phyloP scores from a whole-genome alignment of 768 basidiomycete genomes.

The Lactarius vividus region DNA sequence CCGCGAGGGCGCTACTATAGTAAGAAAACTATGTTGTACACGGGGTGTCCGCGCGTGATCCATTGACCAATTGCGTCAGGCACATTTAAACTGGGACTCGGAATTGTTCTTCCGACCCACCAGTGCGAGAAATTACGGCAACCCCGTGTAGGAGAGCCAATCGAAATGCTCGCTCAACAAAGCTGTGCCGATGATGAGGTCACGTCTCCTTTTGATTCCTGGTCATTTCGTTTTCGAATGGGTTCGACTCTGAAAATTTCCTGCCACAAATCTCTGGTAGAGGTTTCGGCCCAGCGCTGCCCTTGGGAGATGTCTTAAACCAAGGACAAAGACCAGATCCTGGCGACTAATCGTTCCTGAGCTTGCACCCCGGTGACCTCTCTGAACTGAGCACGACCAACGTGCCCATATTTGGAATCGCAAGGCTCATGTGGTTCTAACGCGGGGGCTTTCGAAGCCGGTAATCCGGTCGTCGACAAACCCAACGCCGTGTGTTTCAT shows the following conservation, averaged over 20 bases:
- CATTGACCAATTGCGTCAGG: not conserved
- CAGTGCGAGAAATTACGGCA: not conserved
- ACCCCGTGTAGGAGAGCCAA: not conserved
- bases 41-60: not conserved
- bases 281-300: too few species aligned
- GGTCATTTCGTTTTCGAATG: not conserved
- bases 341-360: too few species aligned
- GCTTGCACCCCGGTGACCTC: too few species aligned
- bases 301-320: too few species aligned
- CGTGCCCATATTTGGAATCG: too few species aligned
- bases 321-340: too few species aligned
- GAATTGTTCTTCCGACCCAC: not conserved
- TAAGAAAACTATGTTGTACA: not conserved
- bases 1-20: not conserved
- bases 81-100: not conserved
- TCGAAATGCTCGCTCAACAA: too few species aligned
- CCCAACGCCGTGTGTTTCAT: too few species aligned
- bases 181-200: not conserved
- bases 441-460: too few species aligned
- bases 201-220: not conserved
- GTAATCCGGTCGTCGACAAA: too few species aligned
- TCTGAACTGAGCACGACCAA: too few species aligned
- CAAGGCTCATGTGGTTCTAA: too few species aligned
- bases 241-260: not conserved
- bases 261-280: not conserved